Evolutionary conservation across 441 rosid species (phyloP), one percentile per base, ranked within the genome.

Genomic region (Gossypium davidsonii): DNA sequence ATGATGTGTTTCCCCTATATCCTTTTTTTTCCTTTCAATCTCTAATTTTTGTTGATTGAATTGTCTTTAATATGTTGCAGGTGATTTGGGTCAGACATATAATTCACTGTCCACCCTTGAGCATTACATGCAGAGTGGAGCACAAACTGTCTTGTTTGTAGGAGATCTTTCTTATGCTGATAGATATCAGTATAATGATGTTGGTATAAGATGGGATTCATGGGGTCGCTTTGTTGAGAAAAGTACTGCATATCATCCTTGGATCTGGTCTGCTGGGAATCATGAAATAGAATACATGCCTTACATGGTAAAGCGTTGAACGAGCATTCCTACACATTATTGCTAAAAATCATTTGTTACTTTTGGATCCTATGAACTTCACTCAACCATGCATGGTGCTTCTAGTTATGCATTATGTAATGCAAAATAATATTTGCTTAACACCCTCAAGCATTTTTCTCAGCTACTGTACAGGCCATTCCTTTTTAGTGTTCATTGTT

Each of bases 161-260:
- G 95, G 92, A 37, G 95, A 90, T 80, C 92, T 90, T 75, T 79
- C 91, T 73, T 90, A 90, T 77, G 91, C 95, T 76, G 92, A 90
- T 74, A 78, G 91, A 73, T 90, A 90, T 77, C 42, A 80, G 68
- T 90, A 85, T 74, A 88, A 82, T 60, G 89, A 90, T 52, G 89
- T 88, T 72, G 92, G 92, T 64, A 55, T 83, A 31, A 82, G 95
- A 71, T 90, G 95, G 95, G 95, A 90, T 78, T 81, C 86, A 20
- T 90, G 95, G 95, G 94, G 90, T 25, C 88, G 91, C 48, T 90
- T 90, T 73, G 79, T 81, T 46, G 94, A 90, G 83, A 85, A 11
- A 65, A 88, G 92, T 77, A 74, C 88, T 2, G 94, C 94, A 75
- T 88, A 83, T 81, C 92, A 90, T 68, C 94, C 94, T 6, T 90